Evolutionary conservation across 257 asterid species (phyloP), one percentile per base, ranked within the genome.

Genomic region (Coffea eugenioides): DNA sequence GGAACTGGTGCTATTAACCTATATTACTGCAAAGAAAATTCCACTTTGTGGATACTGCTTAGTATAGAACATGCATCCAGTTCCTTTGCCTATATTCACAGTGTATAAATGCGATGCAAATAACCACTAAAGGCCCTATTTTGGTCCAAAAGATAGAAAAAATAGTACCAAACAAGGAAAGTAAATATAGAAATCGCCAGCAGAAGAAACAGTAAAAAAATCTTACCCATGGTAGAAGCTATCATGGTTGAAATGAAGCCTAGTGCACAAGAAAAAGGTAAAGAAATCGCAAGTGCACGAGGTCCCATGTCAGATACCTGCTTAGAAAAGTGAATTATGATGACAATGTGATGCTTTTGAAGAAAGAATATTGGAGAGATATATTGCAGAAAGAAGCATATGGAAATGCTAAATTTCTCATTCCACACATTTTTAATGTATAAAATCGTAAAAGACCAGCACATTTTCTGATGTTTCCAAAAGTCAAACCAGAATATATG

Each of bases 171-270:
- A 57, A 57, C 64, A 18, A 57, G 25, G 6, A 57, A 51, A 51
- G 56, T 51, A 57, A 16, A 57, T 23, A 56, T 2, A 18, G 64
- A 6, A 8, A 3, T 4, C 0, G 64, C 8, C 5, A 57, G 64
- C n/a, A 21, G 64, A 57, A 57, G n/a, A 57, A 57, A 57, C n/a
- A 18, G 18, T 57, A 0, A 57, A 4, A 20, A 43, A 39, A 43
- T 4, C 83, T 80, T 90, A 95, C 98, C 98, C 98, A 92, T 93
- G 0, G 97, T 92, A 80, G 99, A 92, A 43, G 99, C 97, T 77
- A 95, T 93, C 96, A 95, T 87, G 79, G 98, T 90, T 80, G 99
- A 95, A 79, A 95, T 84, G 84, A 95, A 89, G 74, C 99, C 98
- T 79, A 95, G 89, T 79, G 83, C 97, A 85, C 94, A 91, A 41